Conservation (phyloP, 257 asterid species). For the Salvia hispanica region DNA sequence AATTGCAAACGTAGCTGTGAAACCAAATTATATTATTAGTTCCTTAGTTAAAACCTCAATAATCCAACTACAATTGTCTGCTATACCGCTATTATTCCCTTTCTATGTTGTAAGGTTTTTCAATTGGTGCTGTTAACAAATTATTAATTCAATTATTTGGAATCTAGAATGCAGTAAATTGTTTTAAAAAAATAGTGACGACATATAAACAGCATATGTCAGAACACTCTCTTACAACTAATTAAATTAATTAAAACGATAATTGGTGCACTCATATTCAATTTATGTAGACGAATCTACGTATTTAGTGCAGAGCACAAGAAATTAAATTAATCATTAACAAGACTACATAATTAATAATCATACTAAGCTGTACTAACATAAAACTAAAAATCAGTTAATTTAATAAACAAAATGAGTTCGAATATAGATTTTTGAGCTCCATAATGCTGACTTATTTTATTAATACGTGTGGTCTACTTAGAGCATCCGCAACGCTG, state of each 20-base stretch:
- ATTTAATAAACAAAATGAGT: neutral
- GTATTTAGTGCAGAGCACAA: neutral
- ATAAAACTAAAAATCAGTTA: neutral
- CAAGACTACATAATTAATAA: neutral
- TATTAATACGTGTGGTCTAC: too few species aligned
- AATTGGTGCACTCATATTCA: too few species aligned
- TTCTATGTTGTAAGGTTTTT: neutral
- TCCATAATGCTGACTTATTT: too few species aligned
- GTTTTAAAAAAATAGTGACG: neutral
- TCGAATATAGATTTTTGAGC: too few species aligned
- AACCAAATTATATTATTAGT: too few species aligned
- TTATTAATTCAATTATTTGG: neutral
- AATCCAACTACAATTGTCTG: too few species aligned
- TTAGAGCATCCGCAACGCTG: too few species aligned
- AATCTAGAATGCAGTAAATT: neutral
- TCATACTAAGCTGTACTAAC: neutral
- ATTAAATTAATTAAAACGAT: neutral
- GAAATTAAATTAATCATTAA: neutral
- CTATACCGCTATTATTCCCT: neutral
- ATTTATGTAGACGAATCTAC: too few species aligned
- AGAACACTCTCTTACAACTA: neutral
- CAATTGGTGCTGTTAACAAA: neutral
- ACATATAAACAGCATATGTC: neutral
- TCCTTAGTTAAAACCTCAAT: too few species aligned
- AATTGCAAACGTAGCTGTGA: too few species aligned